Evolutionary conservation across 2,329 filamentous ascomycete genomes (phyloP).

Genomic region (Monosporascus sp.): DNA sequence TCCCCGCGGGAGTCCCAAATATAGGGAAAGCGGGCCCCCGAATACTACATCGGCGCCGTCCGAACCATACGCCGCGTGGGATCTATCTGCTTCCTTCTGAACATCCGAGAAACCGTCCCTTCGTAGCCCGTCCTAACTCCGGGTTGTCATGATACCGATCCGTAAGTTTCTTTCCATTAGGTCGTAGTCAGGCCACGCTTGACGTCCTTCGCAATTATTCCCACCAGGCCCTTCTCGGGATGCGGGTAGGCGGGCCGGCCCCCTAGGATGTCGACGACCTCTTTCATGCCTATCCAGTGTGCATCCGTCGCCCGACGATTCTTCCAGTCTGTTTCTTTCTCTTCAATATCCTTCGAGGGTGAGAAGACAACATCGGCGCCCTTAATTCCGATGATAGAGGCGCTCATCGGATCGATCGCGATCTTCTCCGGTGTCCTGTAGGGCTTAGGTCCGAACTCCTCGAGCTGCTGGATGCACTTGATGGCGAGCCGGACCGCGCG

Average conservation of each 20-base stretch:
- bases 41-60: too few species aligned
- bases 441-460: slow-evolving; percentile 64
- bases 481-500: slow-evolving; percentile 88
- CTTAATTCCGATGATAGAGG: slow-evolving; percentile 85
- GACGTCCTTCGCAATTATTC: slow-evolving; percentile 53
- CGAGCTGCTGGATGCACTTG: slow-evolving; percentile 89
- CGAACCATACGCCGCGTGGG: neutral
- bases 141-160: too few species aligned
- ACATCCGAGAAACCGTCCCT: too few species aligned
- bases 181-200: slow-evolving; percentile 46
- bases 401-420: slow-evolving; percentile 66
- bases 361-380: slow-evolving; percentile 87
- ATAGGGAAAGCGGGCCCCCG: too few species aligned
- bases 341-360: slow-evolving; percentile 75
- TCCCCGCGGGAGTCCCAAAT: too few species aligned
- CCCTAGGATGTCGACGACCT: slow-evolving; percentile 78
- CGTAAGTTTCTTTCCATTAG: neutral
- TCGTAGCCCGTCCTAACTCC: too few species aligned
- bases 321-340: slow-evolving; percentile 85
- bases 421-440: slow-evolving; percentile 57
- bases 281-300: slow-evolving; percentile 78
- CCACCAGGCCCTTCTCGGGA: slow-evolving; percentile 47
- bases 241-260: slow-evolving; percentile 56
- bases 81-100: slow-evolving; percentile 4
- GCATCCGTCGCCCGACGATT: slow-evolving; percentile 79